Evolutionary conservation across 1,284 basidiomycete genomes (phyloP), one percentile per base, ranked within the genome.

Genomic region (Bondarzewia mesenterica): DNA sequence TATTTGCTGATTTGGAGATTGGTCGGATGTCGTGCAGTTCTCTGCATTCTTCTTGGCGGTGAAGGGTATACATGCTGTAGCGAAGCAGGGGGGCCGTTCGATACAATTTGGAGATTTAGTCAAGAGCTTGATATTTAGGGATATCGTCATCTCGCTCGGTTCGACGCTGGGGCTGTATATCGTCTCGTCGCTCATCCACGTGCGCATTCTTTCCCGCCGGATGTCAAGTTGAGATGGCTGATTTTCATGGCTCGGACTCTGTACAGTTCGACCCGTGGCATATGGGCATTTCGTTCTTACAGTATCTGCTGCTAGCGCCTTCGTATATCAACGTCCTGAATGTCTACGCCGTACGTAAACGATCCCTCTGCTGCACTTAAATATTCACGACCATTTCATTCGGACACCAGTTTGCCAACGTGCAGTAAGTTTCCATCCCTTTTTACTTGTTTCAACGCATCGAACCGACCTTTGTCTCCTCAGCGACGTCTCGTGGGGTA

Each of bases 261-360:
- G 16, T 42, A n/a, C n/a, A 23, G 0, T 79, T 96, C 52, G 94
- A 98, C 66, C 92, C 93, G 14, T 90, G 93, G 83, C 90, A 95
- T 68, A 82, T 96, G 66, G 49, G 97, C 53, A 98, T 93, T 2
- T 92, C 89, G 58, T 94, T 94, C 60, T 54, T 86, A 6, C 93
- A 92, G 50, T 98, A 96, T 63, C 67, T 98, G 54, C 70, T 99
- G 15, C 73, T 97, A 51, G 84, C 85, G 1, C 89, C 91, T 4
- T 85, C 85, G n/a, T 94, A 92, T 58, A 81, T 94, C 65, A 93
- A 90, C 62, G 75, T 95, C 42, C 68, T 95, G 42, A 92, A 86
- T 63, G 80, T 93, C 82, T 90, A 55, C 61, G 84, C 68, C 27
- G 42, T 18, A 25, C n/a, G n/a, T n/a, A n/a, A n/a, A n/a, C n/a